A percentile compares a stretch with the other conserved stretches of the same genome.
These are phyloP conservation scores for Suillus occidentalis DNA, from an alignment of 768 basidiomycete genomes.

Conservation along the genomic window DNA sequence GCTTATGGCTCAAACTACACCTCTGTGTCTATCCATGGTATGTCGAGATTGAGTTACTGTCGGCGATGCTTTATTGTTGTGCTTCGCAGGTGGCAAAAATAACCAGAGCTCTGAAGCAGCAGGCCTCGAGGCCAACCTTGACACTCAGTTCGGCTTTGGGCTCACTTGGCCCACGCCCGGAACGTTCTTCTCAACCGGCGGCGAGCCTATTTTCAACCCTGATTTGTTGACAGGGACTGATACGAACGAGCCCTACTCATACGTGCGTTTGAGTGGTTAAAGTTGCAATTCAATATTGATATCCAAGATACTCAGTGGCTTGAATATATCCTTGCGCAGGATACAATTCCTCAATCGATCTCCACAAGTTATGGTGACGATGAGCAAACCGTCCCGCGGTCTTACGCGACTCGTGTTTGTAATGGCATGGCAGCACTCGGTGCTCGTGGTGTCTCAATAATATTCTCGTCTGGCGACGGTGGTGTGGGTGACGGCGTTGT, in stretches of 20 bases:
- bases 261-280: conserved; percentile 30
- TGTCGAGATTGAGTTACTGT: conserved; percentile 1
- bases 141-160: conserved; percentile 68
- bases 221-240: conserved; percentile 41
- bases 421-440: conserved; percentile 63
- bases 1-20: conserved; percentile 53
- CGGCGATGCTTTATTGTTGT: conserved; percentile 12
- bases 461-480: conserved; percentile 65
- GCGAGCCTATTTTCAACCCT: conserved; percentile 57
- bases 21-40: conserved; percentile 57
- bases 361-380: conserved; percentile 75
- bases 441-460: conserved; percentile 62
- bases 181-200: conserved; percentile 63
- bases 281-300: not conserved
- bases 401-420: conserved; percentile 61
- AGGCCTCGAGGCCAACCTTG: conserved; percentile 66
- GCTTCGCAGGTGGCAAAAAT: conserved; percentile 54
- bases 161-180: conserved; percentile 59
- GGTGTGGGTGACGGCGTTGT: conserved; percentile 68
- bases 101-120: conserved; percentile 52
- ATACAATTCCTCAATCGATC: conserved; percentile 54
- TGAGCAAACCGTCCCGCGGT: conserved; percentile 69
- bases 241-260: conserved; percentile 50
- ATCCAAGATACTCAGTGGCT: conserved; percentile 49
- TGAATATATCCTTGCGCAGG: conserved; percentile 48